A percentile compares a stretch with the other conserved stretches of the same genome.
Conservation (phyloP, 2,329 filamentous ascomycete genomes). For the Penicillium verrucosum region DNA sequence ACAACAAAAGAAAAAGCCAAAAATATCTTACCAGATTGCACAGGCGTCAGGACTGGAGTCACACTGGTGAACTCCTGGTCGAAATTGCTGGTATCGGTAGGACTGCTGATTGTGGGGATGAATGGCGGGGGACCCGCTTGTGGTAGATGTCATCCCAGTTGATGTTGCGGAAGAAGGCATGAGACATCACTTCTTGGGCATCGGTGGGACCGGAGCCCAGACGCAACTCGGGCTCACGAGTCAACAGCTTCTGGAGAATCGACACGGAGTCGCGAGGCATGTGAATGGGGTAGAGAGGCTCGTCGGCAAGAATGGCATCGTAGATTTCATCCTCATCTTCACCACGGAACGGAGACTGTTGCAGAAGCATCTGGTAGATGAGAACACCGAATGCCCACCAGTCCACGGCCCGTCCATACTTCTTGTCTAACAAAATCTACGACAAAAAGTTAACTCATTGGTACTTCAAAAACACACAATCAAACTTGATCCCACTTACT, state of each 20-base stretch:
- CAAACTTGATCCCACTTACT: slow-evolving; percentile 50
- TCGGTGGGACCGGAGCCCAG: slow-evolving; percentile 93
- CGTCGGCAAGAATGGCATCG: slow-evolving; percentile 94
- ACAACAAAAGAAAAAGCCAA: background rate
- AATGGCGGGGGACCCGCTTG: slow-evolving; percentile 88
- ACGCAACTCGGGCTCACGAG: slow-evolving; percentile 87
- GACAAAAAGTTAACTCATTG: slow-evolving; percentile 19
- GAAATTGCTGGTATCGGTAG: slow-evolving; percentile 99
- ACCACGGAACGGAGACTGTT: slow-evolving; percentile 97
- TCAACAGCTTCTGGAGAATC: slow-evolving; percentile 94
- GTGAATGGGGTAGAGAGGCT: slow-evolving; percentile 95
- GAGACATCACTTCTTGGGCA: slow-evolving; percentile 97
- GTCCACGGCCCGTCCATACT: slow-evolving; percentile 93
- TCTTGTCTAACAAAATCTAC: slow-evolving; percentile 94
- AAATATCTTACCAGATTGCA: slow-evolving; percentile 80
- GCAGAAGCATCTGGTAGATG: slow-evolving; percentile 99
- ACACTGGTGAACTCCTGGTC: slow-evolving; percentile 98
- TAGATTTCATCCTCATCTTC: slow-evolving; percentile 99
- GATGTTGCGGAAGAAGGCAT: slow-evolving; percentile 95
- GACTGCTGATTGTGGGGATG: slow-evolving; percentile 80
- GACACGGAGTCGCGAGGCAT: slow-evolving; percentile 98
- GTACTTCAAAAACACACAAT: background rate
- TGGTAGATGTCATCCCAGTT: slow-evolving; percentile 99
- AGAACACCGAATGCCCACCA: slow-evolving; percentile 99
- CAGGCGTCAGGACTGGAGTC: slow-evolving; percentile 92